Percentiles rank a stretch among this genome's conserved stretches.
Conservation (phyloP, 108 stramenopile genomes). For the Nitzschia palea region DNA sequence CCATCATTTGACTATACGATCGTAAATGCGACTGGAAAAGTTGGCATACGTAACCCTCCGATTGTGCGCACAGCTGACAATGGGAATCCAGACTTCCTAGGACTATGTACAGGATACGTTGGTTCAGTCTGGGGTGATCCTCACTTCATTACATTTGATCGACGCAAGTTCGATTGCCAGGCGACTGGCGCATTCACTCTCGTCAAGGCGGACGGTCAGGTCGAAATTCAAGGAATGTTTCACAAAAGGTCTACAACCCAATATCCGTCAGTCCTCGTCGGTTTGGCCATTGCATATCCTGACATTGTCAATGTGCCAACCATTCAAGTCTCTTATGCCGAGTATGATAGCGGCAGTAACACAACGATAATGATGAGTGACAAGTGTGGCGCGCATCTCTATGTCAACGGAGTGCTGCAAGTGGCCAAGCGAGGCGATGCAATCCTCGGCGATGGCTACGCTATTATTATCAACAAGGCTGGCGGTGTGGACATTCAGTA, state of each 20-base stretch:
- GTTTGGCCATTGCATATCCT: neutral
- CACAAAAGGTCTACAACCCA: neutral
- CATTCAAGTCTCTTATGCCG: neutral
- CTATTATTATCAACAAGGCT: neutral
- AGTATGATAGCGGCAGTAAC: neutral
- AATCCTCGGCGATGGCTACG: neutral
- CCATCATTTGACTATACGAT: too few relatives aligned
- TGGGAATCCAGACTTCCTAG: neutral
- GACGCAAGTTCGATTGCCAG: slow-evolving; percentile 1
- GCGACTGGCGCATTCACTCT: slow-evolving; percentile 1
- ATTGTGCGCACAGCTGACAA: too few relatives aligned
- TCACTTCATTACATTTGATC: slow-evolving; percentile 10
- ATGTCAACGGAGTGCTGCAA: neutral
- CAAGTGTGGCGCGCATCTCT: neutral
- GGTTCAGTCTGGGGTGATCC: slow-evolving; percentile 8
- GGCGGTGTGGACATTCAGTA: neutral
- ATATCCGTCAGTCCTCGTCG: neutral
- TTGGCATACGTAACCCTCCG: too few relatives aligned
- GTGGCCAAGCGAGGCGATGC: too few relatives aligned
- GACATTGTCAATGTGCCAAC: neutral
- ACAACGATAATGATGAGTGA: neutral
- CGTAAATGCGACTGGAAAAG: too few relatives aligned
- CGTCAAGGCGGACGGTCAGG: neutral
- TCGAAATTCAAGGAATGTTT: slow-evolving; percentile 6
- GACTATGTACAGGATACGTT: neutral